A percentile compares a stretch with the other conserved stretches of the same genome.
Evolutionary conservation across 2,329 filamentous ascomycete genomes (phyloP).

Genomic region (Stenocarpella maydis): DNA sequence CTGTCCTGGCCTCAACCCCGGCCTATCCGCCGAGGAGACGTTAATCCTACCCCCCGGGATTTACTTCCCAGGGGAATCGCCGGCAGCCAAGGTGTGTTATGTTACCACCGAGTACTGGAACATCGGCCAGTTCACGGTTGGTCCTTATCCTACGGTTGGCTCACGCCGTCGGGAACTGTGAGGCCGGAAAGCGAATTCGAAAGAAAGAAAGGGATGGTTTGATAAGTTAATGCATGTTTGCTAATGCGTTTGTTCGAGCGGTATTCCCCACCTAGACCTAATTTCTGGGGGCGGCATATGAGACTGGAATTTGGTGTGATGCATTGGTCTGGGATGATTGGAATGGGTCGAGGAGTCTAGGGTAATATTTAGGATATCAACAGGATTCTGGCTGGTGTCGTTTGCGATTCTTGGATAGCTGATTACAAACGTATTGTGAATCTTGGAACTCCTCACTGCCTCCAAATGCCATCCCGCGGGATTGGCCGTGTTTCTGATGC

Average conservation of each 20-base stretch:
- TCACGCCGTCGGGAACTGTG: not conserved
- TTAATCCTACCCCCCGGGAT: not conserved
- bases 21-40: conserved; percentile 2
- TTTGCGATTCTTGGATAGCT: too few relatives aligned
- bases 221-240: not conserved
- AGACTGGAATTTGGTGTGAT: not conserved
- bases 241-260: not conserved
- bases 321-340: not conserved
- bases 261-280: not conserved
- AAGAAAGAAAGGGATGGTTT: not conserved
- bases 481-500: too few relatives aligned
- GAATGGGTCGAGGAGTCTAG: not conserved
- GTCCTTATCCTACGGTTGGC: not conserved
- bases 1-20: conserved; percentile 4
- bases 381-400: not conserved
- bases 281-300: not conserved
- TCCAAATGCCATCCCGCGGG: too few relatives aligned
- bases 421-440: too few relatives aligned
- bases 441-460: too few relatives aligned
- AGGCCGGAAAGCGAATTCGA: not conserved
- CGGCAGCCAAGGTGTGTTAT: not conserved
- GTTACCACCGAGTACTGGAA: not conserved
- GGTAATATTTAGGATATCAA: not conserved
- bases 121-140: conserved; percentile 7
- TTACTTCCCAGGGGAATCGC: not conserved